A percentile compares a stretch with the other conserved stretches of the same genome.
Conservation (phyloP, 176 grass and related monocot species). For the Dendrocalamus sinicus region DNA sequence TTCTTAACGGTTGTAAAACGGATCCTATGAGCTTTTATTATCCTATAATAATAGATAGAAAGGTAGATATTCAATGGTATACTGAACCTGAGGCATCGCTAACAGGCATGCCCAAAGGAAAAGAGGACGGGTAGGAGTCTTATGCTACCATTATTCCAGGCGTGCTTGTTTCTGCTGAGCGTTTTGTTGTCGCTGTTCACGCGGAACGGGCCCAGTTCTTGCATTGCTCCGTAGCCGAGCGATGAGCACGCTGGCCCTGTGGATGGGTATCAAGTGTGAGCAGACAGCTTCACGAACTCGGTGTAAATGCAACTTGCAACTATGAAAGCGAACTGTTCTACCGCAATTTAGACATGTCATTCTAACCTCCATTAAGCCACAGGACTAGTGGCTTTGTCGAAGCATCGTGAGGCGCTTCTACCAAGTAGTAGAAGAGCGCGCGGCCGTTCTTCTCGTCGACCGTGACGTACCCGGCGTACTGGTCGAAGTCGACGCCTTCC, state of each 20-base stretch:
- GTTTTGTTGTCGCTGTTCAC: conserved; percentile 57
- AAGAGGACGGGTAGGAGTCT: too few species aligned
- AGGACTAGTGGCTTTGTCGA: conserved; percentile 57
- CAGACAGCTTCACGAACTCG: not conserved
- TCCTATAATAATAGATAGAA: too few species aligned
- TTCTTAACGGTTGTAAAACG: too few species aligned
- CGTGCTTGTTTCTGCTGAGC: conserved; percentile 50
- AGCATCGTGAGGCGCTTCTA: conserved; percentile 35
- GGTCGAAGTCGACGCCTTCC: conserved; percentile 43
- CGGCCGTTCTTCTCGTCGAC: conserved; percentile 47
- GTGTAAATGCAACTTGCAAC: not conserved
- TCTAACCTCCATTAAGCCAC: conserved; percentile 76
- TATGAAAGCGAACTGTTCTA: not conserved
- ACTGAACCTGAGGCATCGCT: not conserved
- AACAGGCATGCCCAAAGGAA: too few species aligned
- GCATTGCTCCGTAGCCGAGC: conserved; percentile 53
- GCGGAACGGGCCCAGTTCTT: conserved; percentile 58
- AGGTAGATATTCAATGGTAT: not conserved
- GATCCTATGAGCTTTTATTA: too few species aligned
- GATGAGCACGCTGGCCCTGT: conserved; percentile 73
- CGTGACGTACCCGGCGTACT: conserved; percentile 61
- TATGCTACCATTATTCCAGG: conserved; percentile 57
- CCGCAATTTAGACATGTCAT: not conserved
- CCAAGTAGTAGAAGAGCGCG: conserved; percentile 70
- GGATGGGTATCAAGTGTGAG: not conserved